Percentiles rank a stretch among this genome's conserved stretches.
Evolutionary conservation across 225 moss, liverwort and hornwort genomes (phyloP).

Genomic region (Pleurozium schreberi): DNA sequence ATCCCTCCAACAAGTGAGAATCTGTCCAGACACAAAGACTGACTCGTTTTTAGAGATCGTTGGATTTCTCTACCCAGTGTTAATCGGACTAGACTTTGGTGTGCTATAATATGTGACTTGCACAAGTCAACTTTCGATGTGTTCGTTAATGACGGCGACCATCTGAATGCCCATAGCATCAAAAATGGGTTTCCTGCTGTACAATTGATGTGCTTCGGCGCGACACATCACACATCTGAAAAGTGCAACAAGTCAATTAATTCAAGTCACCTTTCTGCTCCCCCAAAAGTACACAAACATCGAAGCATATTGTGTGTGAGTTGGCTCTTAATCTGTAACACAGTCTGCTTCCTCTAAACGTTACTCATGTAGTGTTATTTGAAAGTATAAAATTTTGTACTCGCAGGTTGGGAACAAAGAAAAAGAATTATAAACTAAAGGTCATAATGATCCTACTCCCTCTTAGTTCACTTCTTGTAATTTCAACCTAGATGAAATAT

Average conservation of each 20-base stretch:
- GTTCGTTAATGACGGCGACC: conserved; percentile 68
- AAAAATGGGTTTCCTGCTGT: conserved; percentile 75
- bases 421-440: neutral
- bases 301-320: neutral
- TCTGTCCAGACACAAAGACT: neutral
- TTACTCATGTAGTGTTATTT: neutral
- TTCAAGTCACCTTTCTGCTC: neutral
- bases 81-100: neutral
- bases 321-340: neutral
- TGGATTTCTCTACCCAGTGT: neutral
- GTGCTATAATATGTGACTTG: neutral
- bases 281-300: neutral
- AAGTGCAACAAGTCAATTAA: neutral
- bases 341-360: neutral
- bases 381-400: neutral
- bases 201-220: conserved; percentile 52
- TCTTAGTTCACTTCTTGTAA: neutral
- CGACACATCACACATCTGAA: conserved; percentile 81
- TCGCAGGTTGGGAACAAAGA: neutral
- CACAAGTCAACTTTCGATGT: conserved; percentile 6
- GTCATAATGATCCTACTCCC: neutral
- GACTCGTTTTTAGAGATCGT: neutral
- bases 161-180: conserved; percentile 72
- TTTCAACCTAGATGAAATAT: neutral
- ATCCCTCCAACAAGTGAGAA: conserved; percentile 24